phyloP scores from a whole-genome alignment of 116 monocot species.

The Phalaenopsis hybrid region DNA sequence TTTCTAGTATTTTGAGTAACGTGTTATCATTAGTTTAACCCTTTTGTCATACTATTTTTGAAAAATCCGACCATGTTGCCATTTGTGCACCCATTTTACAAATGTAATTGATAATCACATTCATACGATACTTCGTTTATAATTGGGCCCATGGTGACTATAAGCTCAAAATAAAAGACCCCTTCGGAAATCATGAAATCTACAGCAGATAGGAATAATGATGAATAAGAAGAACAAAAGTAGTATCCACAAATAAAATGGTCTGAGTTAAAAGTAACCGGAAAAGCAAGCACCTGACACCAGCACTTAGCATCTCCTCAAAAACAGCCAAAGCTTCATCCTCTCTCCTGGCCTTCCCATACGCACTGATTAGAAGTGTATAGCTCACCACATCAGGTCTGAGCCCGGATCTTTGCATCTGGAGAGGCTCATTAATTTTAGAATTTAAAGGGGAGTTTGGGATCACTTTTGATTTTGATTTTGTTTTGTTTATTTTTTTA shows the following conservation, averaged over 20 bases:
- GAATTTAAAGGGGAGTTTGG: background rate
- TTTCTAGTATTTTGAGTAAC: no score
- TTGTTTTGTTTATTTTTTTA: no score
- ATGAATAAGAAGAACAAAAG: background rate
- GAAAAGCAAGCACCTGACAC: conserved; percentile 57
- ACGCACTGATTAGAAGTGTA: conserved; percentile 84
- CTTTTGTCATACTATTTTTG: no score
- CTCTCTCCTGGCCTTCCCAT: conserved; percentile 93
- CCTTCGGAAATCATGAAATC: background rate
- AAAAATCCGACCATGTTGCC: no score
- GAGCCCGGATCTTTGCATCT: conserved; percentile 91
- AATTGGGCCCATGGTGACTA: background rate
- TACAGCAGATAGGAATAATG: background rate
- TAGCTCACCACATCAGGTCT: conserved; percentile 98
- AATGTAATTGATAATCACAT: no score
- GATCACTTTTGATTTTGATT: no score
- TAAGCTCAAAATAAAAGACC: background rate
- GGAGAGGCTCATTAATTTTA: conserved; percentile 4
- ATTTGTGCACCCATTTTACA: no score
- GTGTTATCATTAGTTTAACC: no score
- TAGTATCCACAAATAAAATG: background rate
- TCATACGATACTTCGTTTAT: background rate
- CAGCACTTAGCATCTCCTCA: conserved; percentile 98
- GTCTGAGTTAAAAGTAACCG: background rate
- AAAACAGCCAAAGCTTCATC: conserved; percentile 96